Base-by-base conservation (phyloP, 129 eudicot genomes). In the Kitagawia praeruptora region DNA sequence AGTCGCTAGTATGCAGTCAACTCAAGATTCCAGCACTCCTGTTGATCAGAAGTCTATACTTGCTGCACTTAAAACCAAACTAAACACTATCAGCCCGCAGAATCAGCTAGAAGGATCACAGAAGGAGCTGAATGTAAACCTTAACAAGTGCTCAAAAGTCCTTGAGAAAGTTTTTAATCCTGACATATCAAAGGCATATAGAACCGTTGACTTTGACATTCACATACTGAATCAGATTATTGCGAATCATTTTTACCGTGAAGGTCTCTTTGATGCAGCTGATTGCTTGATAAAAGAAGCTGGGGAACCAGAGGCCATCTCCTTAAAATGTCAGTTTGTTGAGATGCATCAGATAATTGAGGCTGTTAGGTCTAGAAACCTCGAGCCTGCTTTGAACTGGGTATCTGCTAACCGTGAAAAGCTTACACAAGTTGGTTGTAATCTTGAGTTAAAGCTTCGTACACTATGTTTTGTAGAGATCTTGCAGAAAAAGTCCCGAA, bases 351-450 rank as follows among this genome's bases (percentile, higher is more conserved):
- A 85, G 48, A 82, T 82, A 54, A 75, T 85, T 27, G 78, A 76
- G 51, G 86, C 88, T 51, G 51, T 85, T 61, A 85, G 39, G 80
- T 81, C 67, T 40, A 70, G 34, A 75, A 63, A 85, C 46, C 67
- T 85, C 4, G 86, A 80, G 74, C 88, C 88, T 61, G 85, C 84
- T 61, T 44, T 85, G 58, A 76, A 54, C 49, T 85, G 88, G 88
- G 81, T 41, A 37, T 49, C 28, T 0, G 51, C 78, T 31, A 76
- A 79, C 75, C 88, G 74, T 77, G 76, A 61, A 76, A 85, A 70
- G 64, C 84, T 85, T 27, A 34, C 72, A 18, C 80, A 77, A 31
- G 46, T 3, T 25, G 81, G 83, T 37, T 82, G 80, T 21, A 41
- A 76, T n/a, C 79, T 85, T 37, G 88, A 81, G 73, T 61, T 84